A percentile compares a stretch with the other conserved stretches of the same genome.
phyloP scores from a whole-genome alignment of 257 asterid genomes.

The Rauvolfia tetraphylla region DNA sequence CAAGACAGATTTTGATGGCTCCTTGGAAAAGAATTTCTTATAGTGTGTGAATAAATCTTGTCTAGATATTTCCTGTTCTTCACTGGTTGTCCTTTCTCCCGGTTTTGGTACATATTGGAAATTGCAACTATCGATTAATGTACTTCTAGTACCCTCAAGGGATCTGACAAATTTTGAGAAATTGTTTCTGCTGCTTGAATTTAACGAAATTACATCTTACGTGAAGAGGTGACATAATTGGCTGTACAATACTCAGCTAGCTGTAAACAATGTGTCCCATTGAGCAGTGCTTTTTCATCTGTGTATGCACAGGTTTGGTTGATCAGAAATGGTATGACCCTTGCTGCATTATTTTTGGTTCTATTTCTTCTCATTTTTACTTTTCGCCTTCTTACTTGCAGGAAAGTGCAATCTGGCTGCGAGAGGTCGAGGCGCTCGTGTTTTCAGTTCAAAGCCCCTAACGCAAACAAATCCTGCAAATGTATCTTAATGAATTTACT shows the following conservation, averaged over 20 bases:
- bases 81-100: conserved; percentile 27
- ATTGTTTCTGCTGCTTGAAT: conserved; percentile 25
- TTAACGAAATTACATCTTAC: conserved; percentile 29
- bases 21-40: not conserved
- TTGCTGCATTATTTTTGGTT: conserved; percentile 19
- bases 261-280: not conserved
- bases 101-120: conserved; percentile 31
- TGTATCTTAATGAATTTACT: conserved; percentile 13
- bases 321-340: conserved; percentile 23
- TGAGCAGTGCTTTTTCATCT: conserved; percentile 15
- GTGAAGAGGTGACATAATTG: conserved; percentile 29
- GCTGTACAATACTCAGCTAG: conserved; percentile 29
- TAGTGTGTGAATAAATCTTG: not conserved
- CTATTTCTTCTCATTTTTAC: conserved; percentile 16
- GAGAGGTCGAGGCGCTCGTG: conserved; percentile 38
- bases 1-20: not conserved
- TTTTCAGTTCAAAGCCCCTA: conserved; percentile 36
- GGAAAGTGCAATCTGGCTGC: conserved; percentile 33
- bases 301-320: conserved; percentile 24
- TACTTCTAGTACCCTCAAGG: conserved; percentile 30
- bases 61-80: not conserved
- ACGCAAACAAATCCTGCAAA: conserved; percentile 49
- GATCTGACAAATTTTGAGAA: conserved; percentile 21
- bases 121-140: conserved; percentile 17
- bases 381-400: conserved; percentile 29